Evolutionary conservation across 208 protist genomes (phyloP).

Genomic region (Wallacemonas rigidus): DNA sequence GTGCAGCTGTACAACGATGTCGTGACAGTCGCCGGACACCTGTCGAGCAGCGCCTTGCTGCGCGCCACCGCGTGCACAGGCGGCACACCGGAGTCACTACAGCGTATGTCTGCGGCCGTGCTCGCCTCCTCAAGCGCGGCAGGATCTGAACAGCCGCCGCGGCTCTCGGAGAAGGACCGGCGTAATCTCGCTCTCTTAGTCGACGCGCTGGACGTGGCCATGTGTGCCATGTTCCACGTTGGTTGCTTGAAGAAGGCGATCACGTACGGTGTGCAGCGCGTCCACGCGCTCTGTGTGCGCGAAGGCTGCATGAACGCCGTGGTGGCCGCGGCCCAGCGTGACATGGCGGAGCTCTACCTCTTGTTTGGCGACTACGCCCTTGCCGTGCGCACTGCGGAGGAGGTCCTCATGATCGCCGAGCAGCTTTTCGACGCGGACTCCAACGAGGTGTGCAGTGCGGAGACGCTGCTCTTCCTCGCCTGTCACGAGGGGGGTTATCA

Average conservation of each 20-base stretch:
- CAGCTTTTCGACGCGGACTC: constrained; percentile 35
- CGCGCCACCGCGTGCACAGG: constrained; percentile 38
- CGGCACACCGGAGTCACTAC: constrained; percentile 49
- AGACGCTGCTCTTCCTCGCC: constrained; percentile 32
- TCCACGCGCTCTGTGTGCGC: constrained; percentile 51
- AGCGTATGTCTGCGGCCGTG: constrained; percentile 35
- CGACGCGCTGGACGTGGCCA: constrained; percentile 39
- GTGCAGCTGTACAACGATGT: constrained; percentile 52
- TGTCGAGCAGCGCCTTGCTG: constrained; percentile 40
- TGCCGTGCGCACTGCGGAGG: constrained; percentile 42
- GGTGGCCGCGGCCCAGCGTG: constrained; percentile 50
- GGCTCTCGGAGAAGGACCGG: constrained; percentile 27
- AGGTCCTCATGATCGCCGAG: constrained; percentile 49
- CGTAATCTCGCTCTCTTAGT: constrained; percentile 30
- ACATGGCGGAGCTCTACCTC: constrained; percentile 47
- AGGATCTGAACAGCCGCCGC: neutral
- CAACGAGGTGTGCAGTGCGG: constrained; percentile 38
- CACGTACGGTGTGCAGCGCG: constrained; percentile 57
- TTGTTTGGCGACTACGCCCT: constrained; percentile 52
- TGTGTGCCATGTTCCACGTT: constrained; percentile 41
- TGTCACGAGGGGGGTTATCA: constrained; percentile 27
- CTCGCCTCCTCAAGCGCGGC: constrained; percentile 21
- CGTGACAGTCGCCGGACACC: constrained; percentile 32
- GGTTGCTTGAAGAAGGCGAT: constrained; percentile 40
- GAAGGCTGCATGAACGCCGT: constrained; percentile 42